Evolutionary conservation across 306 rosid species (phyloP), one percentile per base, ranked within the genome.

Genomic region (Crotalaria pallida): DNA sequence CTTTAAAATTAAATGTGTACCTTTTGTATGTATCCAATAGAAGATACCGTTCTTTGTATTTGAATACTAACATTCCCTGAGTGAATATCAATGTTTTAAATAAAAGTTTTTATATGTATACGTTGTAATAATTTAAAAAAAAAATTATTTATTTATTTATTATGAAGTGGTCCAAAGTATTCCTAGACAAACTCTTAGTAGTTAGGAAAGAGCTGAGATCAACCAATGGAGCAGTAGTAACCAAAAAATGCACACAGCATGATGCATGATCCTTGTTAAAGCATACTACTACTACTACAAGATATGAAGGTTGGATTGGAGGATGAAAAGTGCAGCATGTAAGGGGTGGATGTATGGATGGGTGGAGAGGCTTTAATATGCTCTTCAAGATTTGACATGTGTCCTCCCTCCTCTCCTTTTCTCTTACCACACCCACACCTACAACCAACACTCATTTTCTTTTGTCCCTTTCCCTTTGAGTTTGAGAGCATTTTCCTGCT

Each of bases 281-380:
- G 40, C 44, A 58, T 10, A n/a, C 0, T 31, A 31, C 7, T 27
- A 38, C n/a, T n/a, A n/a, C n/a, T n/a, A n/a, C n/a, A n/a, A n/a
- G 49, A 44, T n/a, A 36, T 22, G 65, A 47, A 68, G 65, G 38
- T 48, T 19, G 81, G 78, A 77, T 82, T 71, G 69, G 80, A 61
- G 72, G 47, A 53, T 48, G 66, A 75, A 81, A 84, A 53, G 71
- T 18, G 44, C 2, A 33, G 40, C 65, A 38, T 58, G 62, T 9
- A 10, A 38, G 1, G 48, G 0, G 19, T 56, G 48, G 29, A 43
- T 53, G 53, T 36, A 40, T 68, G 40, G 85, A 81, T 88, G 86
- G 84, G 87, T 80, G 84, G 92, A 84, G 88, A 82, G 67, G 85
- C 81, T 76, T 84, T 67, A 72, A 69, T 71, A 62, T 57, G 81